Conservation (phyloP, 129 eudicot genomes). For the Smallanthus sonchifolius region DNA sequence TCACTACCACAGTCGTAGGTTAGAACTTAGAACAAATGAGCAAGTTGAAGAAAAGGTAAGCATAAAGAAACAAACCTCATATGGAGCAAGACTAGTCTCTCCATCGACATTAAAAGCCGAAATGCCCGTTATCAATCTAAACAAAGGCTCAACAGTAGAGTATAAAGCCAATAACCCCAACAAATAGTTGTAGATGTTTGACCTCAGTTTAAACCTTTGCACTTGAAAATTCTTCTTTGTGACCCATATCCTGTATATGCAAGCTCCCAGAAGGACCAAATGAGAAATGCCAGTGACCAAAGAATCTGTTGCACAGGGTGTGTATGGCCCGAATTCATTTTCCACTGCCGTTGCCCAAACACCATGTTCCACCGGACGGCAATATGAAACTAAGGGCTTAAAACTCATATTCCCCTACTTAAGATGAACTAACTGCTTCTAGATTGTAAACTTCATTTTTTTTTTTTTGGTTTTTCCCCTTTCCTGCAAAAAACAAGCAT, state of each 20-base stretch:
- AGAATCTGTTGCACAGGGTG: slow-evolving; percentile 83
- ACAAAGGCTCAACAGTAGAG: slow-evolving; percentile 70
- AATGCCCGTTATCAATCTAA: slow-evolving; percentile 68
- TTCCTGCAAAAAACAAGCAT: slow-evolving; percentile 20
- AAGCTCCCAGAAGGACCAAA: slow-evolving; percentile 59
- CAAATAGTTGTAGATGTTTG: slow-evolving; percentile 65
- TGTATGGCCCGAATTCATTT: slow-evolving; percentile 81
- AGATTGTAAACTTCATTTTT: slow-evolving; percentile 9
- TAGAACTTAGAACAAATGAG: background rate
- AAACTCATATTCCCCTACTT: slow-evolving; percentile 48
- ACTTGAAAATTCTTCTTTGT: slow-evolving; percentile 49
- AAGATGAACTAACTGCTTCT: slow-evolving; percentile 13
- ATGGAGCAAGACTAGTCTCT: slow-evolving; percentile 72
- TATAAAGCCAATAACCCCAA: slow-evolving; percentile 65
- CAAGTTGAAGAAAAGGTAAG: background rate
- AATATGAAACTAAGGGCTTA: slow-evolving; percentile 60
- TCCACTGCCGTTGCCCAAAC: slow-evolving; percentile 73
- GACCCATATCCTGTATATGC: slow-evolving; percentile 68
- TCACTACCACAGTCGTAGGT: background rate
- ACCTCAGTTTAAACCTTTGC: slow-evolving; percentile 57
- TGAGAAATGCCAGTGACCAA: slow-evolving; percentile 66
- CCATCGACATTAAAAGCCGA: slow-evolving; percentile 76
- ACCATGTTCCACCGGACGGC: slow-evolving; percentile 75
- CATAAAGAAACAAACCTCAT: slow-evolving; percentile 49
- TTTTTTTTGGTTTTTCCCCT: background rate